Evolutionary conservation across 805 yeast genomes (phyloP).

Genomic region (Ogataea corticis): DNA sequence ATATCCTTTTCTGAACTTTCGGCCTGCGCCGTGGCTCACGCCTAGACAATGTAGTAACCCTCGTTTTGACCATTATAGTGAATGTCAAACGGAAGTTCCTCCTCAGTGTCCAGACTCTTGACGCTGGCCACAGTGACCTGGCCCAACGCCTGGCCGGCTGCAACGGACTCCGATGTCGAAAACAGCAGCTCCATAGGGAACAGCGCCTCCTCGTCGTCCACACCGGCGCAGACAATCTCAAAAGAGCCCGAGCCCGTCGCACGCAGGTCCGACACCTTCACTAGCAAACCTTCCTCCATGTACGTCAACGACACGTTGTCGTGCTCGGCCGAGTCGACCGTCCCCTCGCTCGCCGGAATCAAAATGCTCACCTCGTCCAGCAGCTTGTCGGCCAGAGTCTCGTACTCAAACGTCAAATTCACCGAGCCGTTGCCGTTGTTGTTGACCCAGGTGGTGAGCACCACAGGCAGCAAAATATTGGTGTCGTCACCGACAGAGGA

Average conservation of each 20-base stretch:
- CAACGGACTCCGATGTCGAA: conserved; percentile 37
- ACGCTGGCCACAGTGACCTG: conserved; percentile 67
- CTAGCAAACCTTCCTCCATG: conserved; percentile 68
- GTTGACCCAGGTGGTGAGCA: conserved; percentile 82
- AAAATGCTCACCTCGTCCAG: conserved; percentile 54
- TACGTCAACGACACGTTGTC: conserved; percentile 57
- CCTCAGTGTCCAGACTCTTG: conserved; percentile 47
- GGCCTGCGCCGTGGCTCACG: too few species aligned
- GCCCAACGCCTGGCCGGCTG: conserved; percentile 40
- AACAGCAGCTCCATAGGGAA: conserved; percentile 86
- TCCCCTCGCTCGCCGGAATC: conserved; percentile 66
- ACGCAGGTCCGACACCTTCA: conserved; percentile 57
- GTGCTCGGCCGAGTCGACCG: conserved; percentile 51
- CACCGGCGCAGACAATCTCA: conserved; percentile 71
- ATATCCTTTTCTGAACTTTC: too few species aligned
- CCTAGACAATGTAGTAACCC: conserved; percentile 50
- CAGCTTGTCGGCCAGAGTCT: conserved; percentile 53
- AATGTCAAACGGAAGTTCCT: conserved; percentile 69
- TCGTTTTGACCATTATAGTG: conserved; percentile 59
- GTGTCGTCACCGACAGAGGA: conserved; percentile 52
- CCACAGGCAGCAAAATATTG: conserved; percentile 59
- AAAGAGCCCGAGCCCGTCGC: conserved; percentile 65
- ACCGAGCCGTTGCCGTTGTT: conserved; percentile 57
- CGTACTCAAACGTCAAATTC: conserved; percentile 87
- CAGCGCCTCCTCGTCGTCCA: conserved; percentile 71